These are phyloP conservation scores for Dactylellina leptospora DNA, from an alignment of 2,329 filamentous ascomycete species.

Conservation along the genomic window DNA sequence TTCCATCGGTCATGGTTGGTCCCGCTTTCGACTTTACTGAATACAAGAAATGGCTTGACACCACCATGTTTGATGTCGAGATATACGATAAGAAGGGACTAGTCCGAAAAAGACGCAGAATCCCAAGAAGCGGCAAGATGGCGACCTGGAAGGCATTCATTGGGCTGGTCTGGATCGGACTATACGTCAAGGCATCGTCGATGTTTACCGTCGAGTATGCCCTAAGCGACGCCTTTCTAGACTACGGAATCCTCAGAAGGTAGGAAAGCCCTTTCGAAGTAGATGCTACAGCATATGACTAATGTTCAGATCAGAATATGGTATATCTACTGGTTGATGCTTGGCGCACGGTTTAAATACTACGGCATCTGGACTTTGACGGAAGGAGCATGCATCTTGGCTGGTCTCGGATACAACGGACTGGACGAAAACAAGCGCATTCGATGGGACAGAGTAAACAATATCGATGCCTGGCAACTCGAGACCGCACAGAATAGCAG, in stretches of 20 bases:
- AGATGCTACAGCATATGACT: no score
- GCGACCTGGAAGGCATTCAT: constrained; percentile 77
- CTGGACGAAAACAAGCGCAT: constrained; percentile 84
- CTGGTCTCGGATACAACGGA: constrained; percentile 92
- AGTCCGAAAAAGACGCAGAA: constrained; percentile 88
- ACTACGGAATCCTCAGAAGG: constrained; percentile 74
- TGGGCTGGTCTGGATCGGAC: constrained; percentile 80
- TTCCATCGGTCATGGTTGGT: constrained; percentile 86
- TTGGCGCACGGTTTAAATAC: constrained; percentile 88
- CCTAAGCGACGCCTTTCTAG: constrained; percentile 72
- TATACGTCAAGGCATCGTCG: constrained; percentile 76
- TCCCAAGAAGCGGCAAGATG: constrained; percentile 87
- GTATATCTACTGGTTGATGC: constrained; percentile 81
- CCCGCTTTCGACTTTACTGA: constrained; percentile 95
- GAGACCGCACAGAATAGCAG: constrained; percentile 94
- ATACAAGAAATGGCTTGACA: constrained; percentile 91
- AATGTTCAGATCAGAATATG: no score
- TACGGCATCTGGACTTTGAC: constrained; percentile 95
- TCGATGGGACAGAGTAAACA: constrained; percentile 88
- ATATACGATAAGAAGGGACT: constrained; percentile 87
- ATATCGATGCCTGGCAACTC: constrained; percentile 84
- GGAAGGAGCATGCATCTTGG: constrained; percentile 92
- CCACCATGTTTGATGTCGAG: constrained; percentile 88
- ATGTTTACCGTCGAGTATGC: constrained; percentile 73
- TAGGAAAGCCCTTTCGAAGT: no score